A percentile compares a stretch with the other conserved stretches of the same genome.
phyloP scores from a whole-genome alignment of 768 basidiomycete species.

The Artomyces pyxidatus region DNA sequence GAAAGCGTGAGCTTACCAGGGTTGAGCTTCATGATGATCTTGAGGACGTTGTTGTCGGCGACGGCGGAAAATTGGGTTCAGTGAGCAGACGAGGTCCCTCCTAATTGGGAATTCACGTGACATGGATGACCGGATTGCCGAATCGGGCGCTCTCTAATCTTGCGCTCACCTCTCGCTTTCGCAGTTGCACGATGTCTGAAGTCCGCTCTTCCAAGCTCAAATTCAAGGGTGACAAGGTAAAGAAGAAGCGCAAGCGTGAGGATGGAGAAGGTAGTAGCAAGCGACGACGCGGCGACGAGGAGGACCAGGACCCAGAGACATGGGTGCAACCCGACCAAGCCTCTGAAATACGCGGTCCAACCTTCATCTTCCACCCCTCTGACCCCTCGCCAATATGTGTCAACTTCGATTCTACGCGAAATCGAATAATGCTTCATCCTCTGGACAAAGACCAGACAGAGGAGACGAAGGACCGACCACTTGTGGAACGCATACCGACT shows the following conservation, averaged over 20 bases:
- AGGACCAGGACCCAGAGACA: slow-evolving; percentile 60
- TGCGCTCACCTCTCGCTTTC: slow-evolving; percentile 26
- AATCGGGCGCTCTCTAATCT: neutral
- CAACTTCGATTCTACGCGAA: slow-evolving; percentile 72
- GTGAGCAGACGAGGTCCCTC: neutral
- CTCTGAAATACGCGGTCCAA: slow-evolving; percentile 77
- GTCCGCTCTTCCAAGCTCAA: slow-evolving; percentile 70
- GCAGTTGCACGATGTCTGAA: slow-evolving; percentile 30
- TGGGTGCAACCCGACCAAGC: slow-evolving; percentile 74
- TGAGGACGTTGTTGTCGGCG: slow-evolving; percentile 43
- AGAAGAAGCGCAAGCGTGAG: slow-evolving; percentile 74
- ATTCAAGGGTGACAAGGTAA: slow-evolving; percentile 83
- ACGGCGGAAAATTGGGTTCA: slow-evolving; percentile 24
- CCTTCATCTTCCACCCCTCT: slow-evolving; percentile 77
- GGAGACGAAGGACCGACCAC: slow-evolving; percentile 33
- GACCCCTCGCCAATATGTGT: slow-evolving; percentile 71
- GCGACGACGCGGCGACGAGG: slow-evolving; percentile 42
- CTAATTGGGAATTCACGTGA: too few relatives aligned
- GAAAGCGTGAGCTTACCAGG: slow-evolving; percentile 54
- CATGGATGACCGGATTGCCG: neutral
- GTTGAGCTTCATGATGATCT: slow-evolving; percentile 78
- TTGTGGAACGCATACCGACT: slow-evolving; percentile 63
- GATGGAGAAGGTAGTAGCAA: slow-evolving; percentile 37
- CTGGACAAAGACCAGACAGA: slow-evolving; percentile 53
- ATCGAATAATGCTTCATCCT: slow-evolving; percentile 56